phyloP scores from a whole-genome alignment of 306 rosid genomes.

The peach (Prunus persica) region DNA sequence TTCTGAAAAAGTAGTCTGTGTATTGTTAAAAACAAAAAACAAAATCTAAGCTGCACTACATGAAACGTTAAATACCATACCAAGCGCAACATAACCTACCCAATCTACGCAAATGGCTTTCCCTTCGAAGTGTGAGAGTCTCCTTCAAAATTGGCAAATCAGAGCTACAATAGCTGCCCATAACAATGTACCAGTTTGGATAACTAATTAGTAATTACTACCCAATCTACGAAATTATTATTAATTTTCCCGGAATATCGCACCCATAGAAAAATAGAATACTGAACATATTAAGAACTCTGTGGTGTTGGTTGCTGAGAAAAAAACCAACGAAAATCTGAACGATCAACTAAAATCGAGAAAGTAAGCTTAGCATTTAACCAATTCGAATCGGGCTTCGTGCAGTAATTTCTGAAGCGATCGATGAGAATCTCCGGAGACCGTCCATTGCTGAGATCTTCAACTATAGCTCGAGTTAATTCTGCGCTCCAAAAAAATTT shows the following conservation, averaged over 20 bases:
- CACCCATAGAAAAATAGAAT: not conserved
- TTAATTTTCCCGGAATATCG: not conserved
- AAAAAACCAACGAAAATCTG: not conserved
- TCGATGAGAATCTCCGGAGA: conserved; percentile 57
- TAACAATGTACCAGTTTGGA: not conserved
- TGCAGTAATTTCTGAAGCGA: conserved; percentile 68
- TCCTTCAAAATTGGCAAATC: conserved; percentile 58
- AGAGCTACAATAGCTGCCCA: conserved; percentile 58
- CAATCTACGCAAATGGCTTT: conserved; percentile 55
- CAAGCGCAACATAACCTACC: conserved; percentile 38
- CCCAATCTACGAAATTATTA: not conserved
- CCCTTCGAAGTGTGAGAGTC: conserved; percentile 53
- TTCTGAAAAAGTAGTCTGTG: not conserved
- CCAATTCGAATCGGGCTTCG: conserved; percentile 48
- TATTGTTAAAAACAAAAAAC: not conserved
- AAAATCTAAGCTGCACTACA: not conserved
- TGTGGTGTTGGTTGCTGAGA: not conserved
- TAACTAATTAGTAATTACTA: not conserved
- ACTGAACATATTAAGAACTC: not conserved
- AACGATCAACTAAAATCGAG: not conserved
- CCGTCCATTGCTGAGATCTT: conserved; percentile 48
- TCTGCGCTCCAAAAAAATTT: conserved; percentile 35
- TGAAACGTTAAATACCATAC: not conserved
- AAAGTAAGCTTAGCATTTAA: conserved; percentile 12
- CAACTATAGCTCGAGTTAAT: conserved; percentile 49